Evolutionary conservation across 495 filamentous ascomycete species (phyloP).

Genomic region (Podospora pseudocomata): DNA sequence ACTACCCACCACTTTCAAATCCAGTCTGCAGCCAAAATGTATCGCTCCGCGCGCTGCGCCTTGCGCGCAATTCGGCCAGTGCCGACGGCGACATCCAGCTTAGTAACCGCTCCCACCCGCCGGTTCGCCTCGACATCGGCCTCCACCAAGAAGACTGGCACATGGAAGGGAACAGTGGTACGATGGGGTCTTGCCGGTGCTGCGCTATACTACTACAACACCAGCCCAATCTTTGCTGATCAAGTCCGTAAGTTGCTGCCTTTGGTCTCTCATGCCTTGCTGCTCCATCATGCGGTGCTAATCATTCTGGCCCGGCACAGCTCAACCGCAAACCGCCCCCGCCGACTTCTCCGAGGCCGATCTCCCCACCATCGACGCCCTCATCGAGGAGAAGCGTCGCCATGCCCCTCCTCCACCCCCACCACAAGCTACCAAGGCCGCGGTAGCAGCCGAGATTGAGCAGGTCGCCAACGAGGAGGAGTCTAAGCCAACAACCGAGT

Average conservation of each 20-base stretch:
- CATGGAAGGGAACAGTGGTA: constrained; percentile 73
- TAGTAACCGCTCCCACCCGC: constrained; percentile 34
- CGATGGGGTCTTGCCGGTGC: constrained; percentile 74
- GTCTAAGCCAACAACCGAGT: constrained; percentile 18
- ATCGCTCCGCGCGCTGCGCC: constrained; percentile 54
- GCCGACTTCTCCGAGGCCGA: constrained; percentile 44
- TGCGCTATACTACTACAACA: constrained; percentile 91
- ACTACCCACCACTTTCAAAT: constrained; percentile 2
- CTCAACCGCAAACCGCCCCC: constrained; percentile 34
- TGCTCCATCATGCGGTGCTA: background rate
- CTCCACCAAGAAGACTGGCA: constrained; percentile 63
- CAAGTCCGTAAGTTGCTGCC: constrained; percentile 64
- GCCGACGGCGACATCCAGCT: constrained; percentile 13
- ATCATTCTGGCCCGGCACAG: constrained; percentile 16
- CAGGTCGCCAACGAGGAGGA: constrained; percentile 17
- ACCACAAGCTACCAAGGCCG: constrained; percentile 18
- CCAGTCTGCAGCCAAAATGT: constrained; percentile 46
- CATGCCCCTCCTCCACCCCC: constrained; percentile 34
- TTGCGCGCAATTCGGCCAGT: constrained; percentile 37
- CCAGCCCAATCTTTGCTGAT: constrained; percentile 79
- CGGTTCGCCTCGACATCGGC: constrained; percentile 72
- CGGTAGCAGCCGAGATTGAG: constrained; percentile 26
- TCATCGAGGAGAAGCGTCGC: constrained; percentile 50
- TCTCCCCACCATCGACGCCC: constrained; percentile 47
- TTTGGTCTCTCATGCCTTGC: background rate